A percentile compares a stretch with the other conserved stretches of the same genome.
Conservation (phyloP, 2,329 filamentous ascomycete species). For the Ophiostoma sp. region DNA sequence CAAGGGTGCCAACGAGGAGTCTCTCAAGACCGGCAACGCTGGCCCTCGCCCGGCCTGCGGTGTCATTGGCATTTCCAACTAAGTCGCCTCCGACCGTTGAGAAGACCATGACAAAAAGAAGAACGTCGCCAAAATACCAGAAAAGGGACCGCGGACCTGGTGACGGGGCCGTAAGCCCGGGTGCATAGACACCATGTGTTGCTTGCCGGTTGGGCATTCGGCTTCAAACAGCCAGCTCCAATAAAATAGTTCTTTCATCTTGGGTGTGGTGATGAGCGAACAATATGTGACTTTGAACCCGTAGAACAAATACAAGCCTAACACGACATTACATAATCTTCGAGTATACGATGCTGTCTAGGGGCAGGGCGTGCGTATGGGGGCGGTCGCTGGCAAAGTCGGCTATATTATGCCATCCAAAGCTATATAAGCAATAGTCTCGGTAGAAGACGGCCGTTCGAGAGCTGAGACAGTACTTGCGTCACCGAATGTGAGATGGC, state of each 20-base stretch:
- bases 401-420: no score
- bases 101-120: background rate
- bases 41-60: constrained; percentile 90
- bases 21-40: constrained; percentile 97
- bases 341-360: no score
- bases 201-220: background rate
- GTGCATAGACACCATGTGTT: background rate
- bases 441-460: no score
- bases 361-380: no score
- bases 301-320: no score
- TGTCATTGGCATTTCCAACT: constrained; percentile 83
- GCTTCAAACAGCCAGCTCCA: background rate
- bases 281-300: no score
- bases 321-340: no score
- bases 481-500: no score
- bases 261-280: no score
- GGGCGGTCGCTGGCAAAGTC: no score
- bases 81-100: constrained; percentile 31
- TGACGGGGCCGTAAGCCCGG: background rate
- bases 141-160: background rate
- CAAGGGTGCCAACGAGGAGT: constrained; percentile 86
- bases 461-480: no score
- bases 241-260: background rate
- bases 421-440: no score
- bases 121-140: background rate